A percentile compares a stretch with the other conserved stretches of the same genome.
Conservation (phyloP, 345 rosid genomes). For the Physaria fendleri region DNA sequence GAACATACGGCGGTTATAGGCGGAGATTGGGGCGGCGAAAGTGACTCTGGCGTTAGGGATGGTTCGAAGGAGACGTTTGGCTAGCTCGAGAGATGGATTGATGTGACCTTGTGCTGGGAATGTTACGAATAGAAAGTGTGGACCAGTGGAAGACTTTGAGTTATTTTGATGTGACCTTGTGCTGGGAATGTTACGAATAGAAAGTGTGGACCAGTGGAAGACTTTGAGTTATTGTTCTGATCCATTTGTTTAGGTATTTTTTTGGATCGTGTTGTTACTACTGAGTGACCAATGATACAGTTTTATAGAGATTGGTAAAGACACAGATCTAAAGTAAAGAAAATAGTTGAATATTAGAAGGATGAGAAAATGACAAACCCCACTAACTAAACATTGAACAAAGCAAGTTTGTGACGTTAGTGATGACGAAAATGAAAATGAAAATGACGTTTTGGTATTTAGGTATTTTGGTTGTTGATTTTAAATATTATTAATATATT, state of each 20-base stretch:
- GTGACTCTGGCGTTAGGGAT: constrained; percentile 43
- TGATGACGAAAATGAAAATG: constrained; percentile 23
- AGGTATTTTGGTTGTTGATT: too few species aligned
- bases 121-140: constrained; percentile 45
- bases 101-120: constrained; percentile 62
- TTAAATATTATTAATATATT: too few species aligned
- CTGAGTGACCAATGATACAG: too few species aligned
- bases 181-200: too few species aligned
- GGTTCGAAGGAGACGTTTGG: constrained; percentile 40
- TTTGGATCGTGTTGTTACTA: too few species aligned
- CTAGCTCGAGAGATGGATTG: constrained; percentile 52
- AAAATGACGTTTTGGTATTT: neutral
- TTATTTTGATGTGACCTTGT: too few species aligned
- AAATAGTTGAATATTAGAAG: neutral
- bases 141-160: neutral
- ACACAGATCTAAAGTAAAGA: constrained; percentile 10
- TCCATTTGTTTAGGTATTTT: too few species aligned
- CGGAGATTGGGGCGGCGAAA: constrained; percentile 34
- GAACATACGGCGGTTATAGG: constrained; percentile 37
- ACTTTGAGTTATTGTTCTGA: too few species aligned
- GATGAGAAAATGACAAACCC: neutral
- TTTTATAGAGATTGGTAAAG: neutral
- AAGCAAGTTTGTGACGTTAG: constrained; percentile 24
- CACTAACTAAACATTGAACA: neutral
- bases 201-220: too few species aligned